These are phyloP conservation scores for Astrothelium subdiscretum DNA, from an alignment of 495 filamentous ascomycete genomes.

Conservation along the genomic window DNA sequence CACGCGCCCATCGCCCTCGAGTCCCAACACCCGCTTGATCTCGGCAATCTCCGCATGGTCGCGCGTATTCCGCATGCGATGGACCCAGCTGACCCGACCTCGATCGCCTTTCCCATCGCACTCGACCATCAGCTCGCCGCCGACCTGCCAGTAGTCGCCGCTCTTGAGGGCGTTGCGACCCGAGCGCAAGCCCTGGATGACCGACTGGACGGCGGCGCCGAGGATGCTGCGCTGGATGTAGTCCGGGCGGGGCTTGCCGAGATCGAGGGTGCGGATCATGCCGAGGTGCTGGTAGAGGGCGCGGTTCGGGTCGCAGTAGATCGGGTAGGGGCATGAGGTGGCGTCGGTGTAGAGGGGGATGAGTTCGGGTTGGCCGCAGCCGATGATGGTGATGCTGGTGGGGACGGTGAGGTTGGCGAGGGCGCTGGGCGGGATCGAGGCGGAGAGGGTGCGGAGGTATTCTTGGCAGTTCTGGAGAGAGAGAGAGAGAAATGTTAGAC, in stretches of 20 bases:
- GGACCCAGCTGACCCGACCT: conserved; percentile 53
- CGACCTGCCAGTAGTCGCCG: conserved; percentile 60
- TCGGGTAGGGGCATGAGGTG: conserved; percentile 54
- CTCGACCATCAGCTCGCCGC: conserved; percentile 79
- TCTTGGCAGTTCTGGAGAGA: conserved; percentile 15
- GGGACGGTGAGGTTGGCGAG: conserved; percentile 5
- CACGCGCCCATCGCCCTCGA: conserved; percentile 26
- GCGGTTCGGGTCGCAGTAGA: conserved; percentile 66
- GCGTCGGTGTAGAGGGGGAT: conserved; percentile 13
- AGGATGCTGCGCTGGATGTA: conserved; percentile 50
- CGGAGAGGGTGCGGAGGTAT: conserved; percentile 13
- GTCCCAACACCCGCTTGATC: conserved; percentile 48
- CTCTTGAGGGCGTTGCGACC: conserved; percentile 49
- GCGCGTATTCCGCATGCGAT: conserved; percentile 69
- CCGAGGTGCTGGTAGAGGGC: conserved; percentile 60
- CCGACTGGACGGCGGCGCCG: conserved; percentile 32
- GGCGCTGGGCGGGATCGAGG: conserved; percentile 4
- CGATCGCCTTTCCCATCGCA: conserved; percentile 34
- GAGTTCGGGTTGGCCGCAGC: conserved; percentile 13
- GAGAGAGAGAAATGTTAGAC: neutral
- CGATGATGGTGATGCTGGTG: conserved; percentile 16
- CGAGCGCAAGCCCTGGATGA: conserved; percentile 46
- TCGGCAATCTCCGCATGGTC: conserved; percentile 64
- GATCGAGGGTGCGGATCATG: conserved; percentile 51
- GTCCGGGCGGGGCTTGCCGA: conserved; percentile 49